Evolutionary conservation across 228 moss, liverwort and hornwort species (phyloP).

Genomic region (Sphagnum magellanicum): DNA sequence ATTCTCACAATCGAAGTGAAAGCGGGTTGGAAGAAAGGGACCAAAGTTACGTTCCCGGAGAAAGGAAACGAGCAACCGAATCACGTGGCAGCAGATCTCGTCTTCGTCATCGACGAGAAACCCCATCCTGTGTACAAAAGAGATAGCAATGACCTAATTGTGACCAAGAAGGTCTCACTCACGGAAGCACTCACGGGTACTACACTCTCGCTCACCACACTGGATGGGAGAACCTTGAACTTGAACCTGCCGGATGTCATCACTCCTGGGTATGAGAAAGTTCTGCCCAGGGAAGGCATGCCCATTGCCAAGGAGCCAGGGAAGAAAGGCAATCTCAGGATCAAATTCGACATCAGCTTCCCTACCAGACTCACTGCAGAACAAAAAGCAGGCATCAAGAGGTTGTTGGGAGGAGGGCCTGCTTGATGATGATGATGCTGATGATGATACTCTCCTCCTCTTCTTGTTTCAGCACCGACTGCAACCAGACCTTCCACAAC

Average conservation of each 20-base stretch:
- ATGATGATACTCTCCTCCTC: no score
- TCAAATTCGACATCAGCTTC: constrained; percentile 48
- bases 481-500: no score
- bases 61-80: constrained; percentile 55
- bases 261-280: constrained; percentile 46
- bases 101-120: constrained; percentile 59
- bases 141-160: constrained; percentile 59
- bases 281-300: constrained; percentile 56
- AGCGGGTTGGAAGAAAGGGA: constrained; percentile 64
- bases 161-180: constrained; percentile 40
- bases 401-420: constrained; percentile 11
- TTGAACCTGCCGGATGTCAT: constrained; percentile 45
- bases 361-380: constrained; percentile 38
- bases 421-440: no score
- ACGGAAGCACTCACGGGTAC: constrained; percentile 54
- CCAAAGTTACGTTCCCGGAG: constrained; percentile 63
- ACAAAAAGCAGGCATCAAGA: constrained; percentile 46
- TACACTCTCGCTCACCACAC: constrained; percentile 41
- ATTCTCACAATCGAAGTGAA: constrained; percentile 66
- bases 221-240: constrained; percentile 49
- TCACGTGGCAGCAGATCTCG: constrained; percentile 52
- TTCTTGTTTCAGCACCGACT: no score
- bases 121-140: constrained; percentile 52
- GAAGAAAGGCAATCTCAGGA: constrained; percentile 51
- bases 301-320: constrained; percentile 60